Evolutionary conservation across 2,329 filamentous ascomycete genomes (phyloP).

Genomic region (Aphanoascus verrucosus): DNA sequence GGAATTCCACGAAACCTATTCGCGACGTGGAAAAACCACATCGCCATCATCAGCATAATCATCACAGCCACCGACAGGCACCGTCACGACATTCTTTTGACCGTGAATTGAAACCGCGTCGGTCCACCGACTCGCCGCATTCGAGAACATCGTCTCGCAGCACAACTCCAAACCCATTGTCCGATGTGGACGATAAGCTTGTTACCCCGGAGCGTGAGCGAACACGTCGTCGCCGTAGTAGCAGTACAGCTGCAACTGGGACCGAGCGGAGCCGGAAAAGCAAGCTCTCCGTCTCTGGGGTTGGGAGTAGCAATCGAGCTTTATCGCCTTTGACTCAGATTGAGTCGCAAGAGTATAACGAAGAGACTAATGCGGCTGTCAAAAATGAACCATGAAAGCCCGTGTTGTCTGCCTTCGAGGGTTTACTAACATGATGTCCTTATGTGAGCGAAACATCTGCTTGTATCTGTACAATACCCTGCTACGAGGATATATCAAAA

Average conservation of each 20-base stretch:
- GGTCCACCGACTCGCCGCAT: slow-evolving; percentile 25
- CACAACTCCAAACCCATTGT: slow-evolving; percentile 27
- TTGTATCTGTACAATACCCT: slow-evolving; percentile 4
- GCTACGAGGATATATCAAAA: background rate
- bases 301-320: slow-evolving; percentile 3
- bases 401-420: background rate
- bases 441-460: background rate
- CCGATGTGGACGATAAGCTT: slow-evolving; percentile 30
- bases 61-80: slow-evolving; percentile 18
- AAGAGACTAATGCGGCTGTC: background rate
- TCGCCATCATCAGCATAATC: slow-evolving; percentile 23
- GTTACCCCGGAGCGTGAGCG: slow-evolving; percentile 25
- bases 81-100: slow-evolving; percentile 13
- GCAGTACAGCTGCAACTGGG: slow-evolving; percentile 26
- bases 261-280: slow-evolving; percentile 19
- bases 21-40: slow-evolving; percentile 23
- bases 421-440: background rate
- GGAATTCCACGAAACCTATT: slow-evolving; percentile 10
- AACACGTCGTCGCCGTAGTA: slow-evolving; percentile 27
- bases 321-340: slow-evolving; percentile 15
- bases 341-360: slow-evolving; percentile 3
- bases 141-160: slow-evolving; percentile 36
- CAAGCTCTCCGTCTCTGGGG: slow-evolving; percentile 8
- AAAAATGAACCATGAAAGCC: background rate
- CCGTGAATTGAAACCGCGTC: slow-evolving; percentile 9